Evolutionary conservation across 768 basidiomycete species (phyloP).

Genomic region (Omphalotus guepiniiformis): DNA sequence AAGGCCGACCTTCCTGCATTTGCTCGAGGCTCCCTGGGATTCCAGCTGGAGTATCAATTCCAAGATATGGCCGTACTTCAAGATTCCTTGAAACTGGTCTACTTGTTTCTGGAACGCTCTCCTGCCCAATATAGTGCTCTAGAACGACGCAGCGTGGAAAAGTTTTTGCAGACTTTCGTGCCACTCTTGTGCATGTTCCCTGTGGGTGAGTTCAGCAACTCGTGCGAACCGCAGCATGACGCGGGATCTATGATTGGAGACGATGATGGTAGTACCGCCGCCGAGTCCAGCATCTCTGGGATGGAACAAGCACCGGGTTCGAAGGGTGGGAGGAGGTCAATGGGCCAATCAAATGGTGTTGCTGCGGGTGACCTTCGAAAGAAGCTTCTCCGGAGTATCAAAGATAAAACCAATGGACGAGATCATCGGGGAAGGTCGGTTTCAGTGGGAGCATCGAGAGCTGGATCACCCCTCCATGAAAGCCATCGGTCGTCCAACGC

Average conservation of each 20-base stretch:
- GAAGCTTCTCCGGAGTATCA: slow-evolving; percentile 73
- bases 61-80: slow-evolving; percentile 76
- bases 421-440: slow-evolving; percentile 20
- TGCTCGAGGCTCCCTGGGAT: slow-evolving; percentile 44
- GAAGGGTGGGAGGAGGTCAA: slow-evolving; percentile 45
- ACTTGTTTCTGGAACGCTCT: slow-evolving; percentile 87
- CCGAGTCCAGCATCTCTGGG: neutral
- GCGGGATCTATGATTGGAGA: slow-evolving; percentile 19
- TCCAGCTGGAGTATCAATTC: slow-evolving; percentile 79
- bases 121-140: slow-evolving; percentile 65
- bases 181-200: slow-evolving; percentile 75
- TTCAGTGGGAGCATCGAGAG: slow-evolving; percentile 38
- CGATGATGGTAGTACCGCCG: slow-evolving; percentile 32
- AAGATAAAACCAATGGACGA: slow-evolving; percentile 44
- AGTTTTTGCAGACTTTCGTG: slow-evolving; percentile 79
- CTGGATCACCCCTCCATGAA: slow-evolving; percentile 32
- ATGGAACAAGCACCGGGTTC: slow-evolving; percentile 26
- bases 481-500: slow-evolving; percentile 26
- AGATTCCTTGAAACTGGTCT: slow-evolving; percentile 86
- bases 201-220: slow-evolving; percentile 61
- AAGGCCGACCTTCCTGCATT: slow-evolving; percentile 32
- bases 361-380: slow-evolving; percentile 70
- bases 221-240: slow-evolving; percentile 53
- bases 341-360: slow-evolving; percentile 42
- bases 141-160: slow-evolving; percentile 82